Percentiles rank a stretch among this genome's conserved stretches.
phyloP scores from a whole-genome alignment of 495 filamentous ascomycete genomes.

The Penicillium simplicissimum region DNA sequence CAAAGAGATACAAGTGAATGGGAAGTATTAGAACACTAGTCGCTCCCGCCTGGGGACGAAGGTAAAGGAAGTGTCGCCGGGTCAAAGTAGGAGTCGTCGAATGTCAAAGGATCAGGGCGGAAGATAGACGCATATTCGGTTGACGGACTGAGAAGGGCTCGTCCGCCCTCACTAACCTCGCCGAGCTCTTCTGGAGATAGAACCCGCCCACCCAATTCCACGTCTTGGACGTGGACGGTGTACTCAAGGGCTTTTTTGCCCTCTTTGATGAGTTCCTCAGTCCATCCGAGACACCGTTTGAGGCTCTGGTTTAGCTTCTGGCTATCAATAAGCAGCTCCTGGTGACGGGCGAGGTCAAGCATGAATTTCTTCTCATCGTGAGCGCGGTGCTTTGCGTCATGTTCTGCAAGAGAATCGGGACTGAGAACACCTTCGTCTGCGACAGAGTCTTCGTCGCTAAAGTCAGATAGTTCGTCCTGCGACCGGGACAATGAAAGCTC shows the following conservation, averaged over 20 bases:
- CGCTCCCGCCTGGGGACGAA: conserved; percentile 31
- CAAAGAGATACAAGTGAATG: conserved; percentile 17
- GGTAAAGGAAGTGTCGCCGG: conserved; percentile 21
- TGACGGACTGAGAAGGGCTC: conserved; percentile 38
- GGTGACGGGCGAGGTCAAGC: conserved; percentile 84
- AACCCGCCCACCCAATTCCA: conserved; percentile 81
- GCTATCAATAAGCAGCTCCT: conserved; percentile 80
- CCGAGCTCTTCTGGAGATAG: conserved; percentile 65
- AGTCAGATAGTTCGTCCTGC: conserved; percentile 44
- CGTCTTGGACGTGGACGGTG: conserved; percentile 69
- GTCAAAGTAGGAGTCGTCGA: conserved; percentile 12
- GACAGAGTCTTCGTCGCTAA: conserved; percentile 50
- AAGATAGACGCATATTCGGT: conserved; percentile 18
- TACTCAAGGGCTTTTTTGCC: conserved; percentile 85
- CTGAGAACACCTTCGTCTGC: conserved; percentile 36
- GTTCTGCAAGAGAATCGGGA: conserved; percentile 39
- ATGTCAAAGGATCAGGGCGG: conserved; percentile 8
- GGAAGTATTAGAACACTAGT: conserved; percentile 17
- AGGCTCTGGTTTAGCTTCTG: conserved; percentile 94
- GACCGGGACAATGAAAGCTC: conserved; percentile 39
- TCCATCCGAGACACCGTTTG: conserved; percentile 80
- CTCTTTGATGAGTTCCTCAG: conserved; percentile 86
- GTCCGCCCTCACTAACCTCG: conserved; percentile 48
- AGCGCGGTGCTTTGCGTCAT: conserved; percentile 43
- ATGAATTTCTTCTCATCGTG: conserved; percentile 75